Evolutionary conservation across 495 filamentous ascomycete species (phyloP), one percentile per base, ranked within the genome.

Genomic region (Aspergillus sclerotiicarbonarius): DNA sequence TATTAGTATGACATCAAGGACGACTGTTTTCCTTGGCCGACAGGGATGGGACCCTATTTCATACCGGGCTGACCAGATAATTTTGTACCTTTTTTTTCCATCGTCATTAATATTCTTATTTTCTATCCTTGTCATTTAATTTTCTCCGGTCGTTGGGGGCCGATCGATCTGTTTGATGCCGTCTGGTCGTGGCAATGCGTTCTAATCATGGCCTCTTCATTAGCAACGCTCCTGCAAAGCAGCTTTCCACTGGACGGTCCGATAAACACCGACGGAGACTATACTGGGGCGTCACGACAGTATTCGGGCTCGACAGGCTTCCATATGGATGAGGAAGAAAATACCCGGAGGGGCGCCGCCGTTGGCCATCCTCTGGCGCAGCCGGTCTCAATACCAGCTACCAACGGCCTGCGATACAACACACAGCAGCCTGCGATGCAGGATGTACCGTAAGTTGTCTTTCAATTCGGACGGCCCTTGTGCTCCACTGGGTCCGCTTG

Each of bases 391-490:
- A 72, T 78, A 61, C 67, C 75, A 66, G 71, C 70, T 61, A 75
- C 69, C 68, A 79, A 76, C 72, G 71, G 74, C 67, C 65, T 77
- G 63, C 67, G 71, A 64, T 80, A 77, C 73, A 74, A 70, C 64
- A 65, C 74, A 68, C 73, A 73, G 62, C 70, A 71, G 60, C 59
- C 73, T 74, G 68, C 65, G 52, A 62, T 75, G 70, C 74, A 79
- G 54, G 75, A 78, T 68, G 67, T 76, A 63, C 67, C 73, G 78
- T 81, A 79, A 72, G 78, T 80, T 66, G 52, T 72, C 65, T 77
- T 77, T 72, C 51, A 69, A 72, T 75, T 56, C 52, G 59, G 69
- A 66, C 73, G 66, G 59, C 57, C 62, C 67, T 73, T 63, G 64
- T 71, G 57, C 70, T 70, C 67, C 67, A 70, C 63, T 69, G 58